Evolutionary conservation across 768 basidiomycete species (phyloP).

Genomic region (Trametes elegans): DNA sequence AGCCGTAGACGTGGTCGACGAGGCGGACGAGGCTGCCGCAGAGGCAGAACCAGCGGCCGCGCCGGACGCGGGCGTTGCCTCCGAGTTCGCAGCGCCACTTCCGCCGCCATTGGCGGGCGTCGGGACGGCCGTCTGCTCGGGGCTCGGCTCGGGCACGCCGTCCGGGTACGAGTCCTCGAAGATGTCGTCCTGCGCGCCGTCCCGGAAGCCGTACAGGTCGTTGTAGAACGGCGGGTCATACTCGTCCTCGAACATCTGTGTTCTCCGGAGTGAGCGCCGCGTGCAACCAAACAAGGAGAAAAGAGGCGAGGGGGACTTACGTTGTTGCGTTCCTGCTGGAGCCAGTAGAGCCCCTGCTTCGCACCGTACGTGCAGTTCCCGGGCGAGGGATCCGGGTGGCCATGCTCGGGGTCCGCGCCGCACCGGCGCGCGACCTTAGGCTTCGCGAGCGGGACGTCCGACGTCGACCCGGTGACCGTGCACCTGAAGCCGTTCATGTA

Average conservation of each 20-base stretch:
- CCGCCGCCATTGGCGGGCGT: constrained; percentile 19
- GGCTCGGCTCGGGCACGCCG: constrained; percentile 26
- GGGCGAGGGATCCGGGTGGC: constrained; percentile 41
- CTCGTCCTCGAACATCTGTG: constrained; percentile 67
- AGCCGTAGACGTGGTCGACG: not conserved
- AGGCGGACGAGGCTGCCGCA: not conserved
- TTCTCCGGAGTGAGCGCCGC: not conserved
- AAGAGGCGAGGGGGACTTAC: constrained; percentile 34
- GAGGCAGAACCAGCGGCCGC: not conserved
- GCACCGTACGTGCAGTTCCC: constrained; percentile 74
- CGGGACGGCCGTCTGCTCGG: constrained; percentile 28
- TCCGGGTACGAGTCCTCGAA: constrained; percentile 55
- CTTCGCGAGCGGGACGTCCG: constrained; percentile 48
- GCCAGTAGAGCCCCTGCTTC: constrained; percentile 71
- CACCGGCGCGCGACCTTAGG: constrained; percentile 62
- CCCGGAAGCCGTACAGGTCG: constrained; percentile 64
- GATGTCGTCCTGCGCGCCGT: constrained; percentile 75
- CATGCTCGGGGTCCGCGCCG: constrained; percentile 52
- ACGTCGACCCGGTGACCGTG: constrained; percentile 51
- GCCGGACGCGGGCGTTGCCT: not conserved
- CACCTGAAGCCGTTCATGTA: constrained; percentile 80
- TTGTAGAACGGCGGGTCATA: constrained; percentile 66
- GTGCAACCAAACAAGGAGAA: too few species aligned
- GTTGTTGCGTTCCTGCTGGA: constrained; percentile 59
- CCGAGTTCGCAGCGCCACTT: not conserved